Base-by-base conservation (phyloP, 139 green algal genomes). In the Astrephomene gubernaculifera region DNA sequence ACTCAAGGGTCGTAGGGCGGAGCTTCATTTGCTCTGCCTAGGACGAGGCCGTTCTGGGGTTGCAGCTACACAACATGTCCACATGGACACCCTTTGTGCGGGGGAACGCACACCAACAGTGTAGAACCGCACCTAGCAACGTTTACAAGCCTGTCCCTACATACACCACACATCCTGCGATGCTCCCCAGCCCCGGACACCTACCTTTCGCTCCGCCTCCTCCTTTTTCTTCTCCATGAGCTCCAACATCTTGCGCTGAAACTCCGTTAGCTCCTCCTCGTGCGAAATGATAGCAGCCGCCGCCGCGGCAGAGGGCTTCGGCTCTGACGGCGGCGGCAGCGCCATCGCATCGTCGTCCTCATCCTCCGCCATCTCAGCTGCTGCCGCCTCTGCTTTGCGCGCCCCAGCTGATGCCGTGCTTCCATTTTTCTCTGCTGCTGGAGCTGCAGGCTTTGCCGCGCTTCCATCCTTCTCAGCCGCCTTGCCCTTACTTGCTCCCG, bases 161-260 rank as follows among this genome's bases (percentile, higher is more conserved):
- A n/a, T n/a, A n/a, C n/a, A n/a, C n/a, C n/a, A n/a, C n/a, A n/a
- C n/a, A n/a, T n/a, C n/a, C n/a, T n/a, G n/a, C n/a, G n/a, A n/a
- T n/a, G n/a, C n/a, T n/a, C n/a, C n/a, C n/a, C n/a, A n/a, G n/a
- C 49, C 12, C 49, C 49, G 49, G 12, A 14, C 6, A 31, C 79
- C 38, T 6, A 85, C 79, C 79, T 85, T 85, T 2, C 65, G 43
- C 29, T 82, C 74, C 9, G 67, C 76, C 53, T 89, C 85, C 36
- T 89, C 85, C 54, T 89, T 89, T 24, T 67, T 72, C 75, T 89
- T 85, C 53, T 86, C 81, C 85, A 89, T 89, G 39, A 89, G 82
- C 68, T 89, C 85, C 10, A 86, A 33, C 85, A 89, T 85, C 69
- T 81, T 89, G 25, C 71, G 71, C 82, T 87, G 82, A 31, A 87